Base-by-base conservation (phyloP, 179 eudicot genomes). In the Silene coronaria region DNA sequence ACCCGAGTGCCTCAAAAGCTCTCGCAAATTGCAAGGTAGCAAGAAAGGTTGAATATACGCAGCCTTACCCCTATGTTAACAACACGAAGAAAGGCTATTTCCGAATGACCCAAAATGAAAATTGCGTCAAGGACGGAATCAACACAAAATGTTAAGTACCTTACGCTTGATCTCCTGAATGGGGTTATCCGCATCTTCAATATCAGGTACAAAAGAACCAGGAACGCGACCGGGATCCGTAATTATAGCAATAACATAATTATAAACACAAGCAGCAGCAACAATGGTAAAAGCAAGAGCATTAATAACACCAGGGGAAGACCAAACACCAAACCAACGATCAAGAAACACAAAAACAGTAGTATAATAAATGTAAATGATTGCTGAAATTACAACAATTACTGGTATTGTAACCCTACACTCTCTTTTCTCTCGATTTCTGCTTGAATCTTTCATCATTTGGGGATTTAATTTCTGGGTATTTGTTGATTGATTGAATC, bases 191-290 rank as follows among this genome's bases (percentile, higher is more conserved):
- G 82, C 19, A 66, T 90, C 97, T 75, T 92, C 99, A 34, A 95
- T 70, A 79, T 95, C 97, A 26, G 97, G 99, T 16, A 80, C 70
- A 76, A 83, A 95, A 3, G 92, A 76, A 6, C 78, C 45, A 2
- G 99, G 96, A 34, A 95, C 97, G 72, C 87, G 85, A 68, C 99
- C 99, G 46, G 99, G 99, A 82, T 92, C 97, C 34, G 89, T 87
- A 42, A 72, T 75, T 6, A 89, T 46, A 22, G 99, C 95, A 72
- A 82, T 59, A 22, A 76, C 75, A 79, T 95, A 95, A 71, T 76
- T 90, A 72, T 45, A 84, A 27, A 87, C 55, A 68, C 91, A 88
- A 77, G 86, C 79, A 61, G 77, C 30, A 9, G 99, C 91, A 16
- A 95, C 13, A 26, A 57, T 72, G 23, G 97, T 86, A 82, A 86